Evolutionary conservation across 345 rosid genomes (phyloP), one percentile per base, ranked within the genome.

Genomic region (Citrus unshiu): DNA sequence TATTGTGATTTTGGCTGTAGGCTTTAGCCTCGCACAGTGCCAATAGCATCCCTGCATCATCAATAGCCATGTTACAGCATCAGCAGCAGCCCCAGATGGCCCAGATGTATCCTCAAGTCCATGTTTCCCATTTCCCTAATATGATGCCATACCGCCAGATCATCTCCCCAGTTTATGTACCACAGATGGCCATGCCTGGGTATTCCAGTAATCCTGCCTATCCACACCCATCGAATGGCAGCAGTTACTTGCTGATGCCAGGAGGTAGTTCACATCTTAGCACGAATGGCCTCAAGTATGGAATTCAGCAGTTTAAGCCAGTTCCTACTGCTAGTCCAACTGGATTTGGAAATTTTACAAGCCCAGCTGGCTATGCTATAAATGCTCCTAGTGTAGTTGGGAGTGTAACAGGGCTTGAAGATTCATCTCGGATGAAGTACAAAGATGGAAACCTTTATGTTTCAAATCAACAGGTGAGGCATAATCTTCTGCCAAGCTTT

Each of bases 101-200:
- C 59, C 98, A 93, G 84, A 90, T 95, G 90, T 95, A 92, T 83
- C 98, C 95, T 32, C 98, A 89, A 89, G 93, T 92, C 77, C 98
- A 95, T 54, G 84, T 95, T 75, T 87, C 98, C 68, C 98, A 92
- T 81, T 93, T 70, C 77, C 80, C 93, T 30, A 92, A 89, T 81
- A 78, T 91, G n/a, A 87, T 95, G 98, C 95, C 98, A 4, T 93
- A 90, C 79, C 98, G 98, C 19, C 98, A 90, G 84, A 86, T 91
- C 63, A 70, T 93, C 76, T 89, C 98, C 64, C 98, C 95, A 4
- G 87, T 95, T 78, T 95, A 92, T 78, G 88, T 92, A 18, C 97
- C 98, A 18, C 98, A 89, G 57, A 93, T 95, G 93, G 93, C 95
- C 65, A 83, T 95, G 93, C 93, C 92, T 64, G 97, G 98, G 25